Evolutionary conservation across 257 asterid genomes (phyloP).

Genomic region (Schizonepeta tenuifolia): DNA sequence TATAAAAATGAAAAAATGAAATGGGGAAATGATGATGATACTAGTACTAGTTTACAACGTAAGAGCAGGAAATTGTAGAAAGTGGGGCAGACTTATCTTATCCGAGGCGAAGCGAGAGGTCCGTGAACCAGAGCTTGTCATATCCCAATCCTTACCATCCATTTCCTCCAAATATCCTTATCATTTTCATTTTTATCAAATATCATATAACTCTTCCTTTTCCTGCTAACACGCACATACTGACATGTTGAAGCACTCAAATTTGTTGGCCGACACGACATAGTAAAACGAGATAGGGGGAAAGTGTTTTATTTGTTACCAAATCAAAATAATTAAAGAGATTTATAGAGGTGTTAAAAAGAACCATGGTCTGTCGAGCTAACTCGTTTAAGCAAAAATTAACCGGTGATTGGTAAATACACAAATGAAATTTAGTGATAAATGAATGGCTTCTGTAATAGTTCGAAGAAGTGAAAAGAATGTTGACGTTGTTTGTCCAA

Average conservation of each 20-base stretch:
- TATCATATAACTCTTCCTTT: not conserved
- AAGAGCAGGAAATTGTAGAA: not conserved
- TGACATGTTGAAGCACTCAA: not conserved
- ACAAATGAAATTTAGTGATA: no score
- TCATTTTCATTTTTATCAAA: constrained; percentile 33
- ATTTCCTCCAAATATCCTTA: constrained; percentile 38
- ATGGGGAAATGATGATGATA: not conserved
- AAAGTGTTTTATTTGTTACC: no score
- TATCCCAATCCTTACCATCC: constrained; percentile 45
- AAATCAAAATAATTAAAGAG: no score
- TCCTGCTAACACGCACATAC: not conserved
- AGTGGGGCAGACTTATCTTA: constrained; percentile 60
- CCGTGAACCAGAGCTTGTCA: constrained; percentile 43
- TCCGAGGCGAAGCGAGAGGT: constrained; percentile 54
- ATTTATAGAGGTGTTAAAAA: no score
- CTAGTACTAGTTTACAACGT: not conserved
- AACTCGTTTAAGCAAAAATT: no score
- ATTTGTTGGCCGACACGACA: not conserved
- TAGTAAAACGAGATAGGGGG: not conserved
- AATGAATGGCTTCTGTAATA: no score
- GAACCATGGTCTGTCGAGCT: no score
- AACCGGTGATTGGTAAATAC: no score
- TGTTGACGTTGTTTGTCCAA: no score
- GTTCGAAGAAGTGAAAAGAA: no score
- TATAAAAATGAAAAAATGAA: not conserved